Base-by-base conservation (phyloP, 352 stramenopile species). In the Phytopythium chamaehyphon region DNA sequence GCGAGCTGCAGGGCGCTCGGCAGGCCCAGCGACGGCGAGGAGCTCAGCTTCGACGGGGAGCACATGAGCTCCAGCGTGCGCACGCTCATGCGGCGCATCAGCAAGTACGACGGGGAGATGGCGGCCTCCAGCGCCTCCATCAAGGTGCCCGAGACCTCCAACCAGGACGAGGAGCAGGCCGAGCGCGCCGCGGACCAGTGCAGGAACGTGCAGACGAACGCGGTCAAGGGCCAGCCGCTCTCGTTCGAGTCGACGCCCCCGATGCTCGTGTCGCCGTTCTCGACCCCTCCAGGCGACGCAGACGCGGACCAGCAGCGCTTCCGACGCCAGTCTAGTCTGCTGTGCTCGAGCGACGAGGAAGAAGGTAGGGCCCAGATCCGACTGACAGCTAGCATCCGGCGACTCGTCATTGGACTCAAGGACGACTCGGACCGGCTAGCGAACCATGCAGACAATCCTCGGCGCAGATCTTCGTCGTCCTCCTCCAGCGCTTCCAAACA, bases 391-490 rank as follows among this genome's bases (percentile, higher is more conserved):
- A 90, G 78, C 45, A 62, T 94, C n/a, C 73, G 83, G 0, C 78
- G 81, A 3, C 64, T 94, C 7, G 81, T 91, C 46, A 83, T 92
- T 28, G 61, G 83, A 16, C 60, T 94, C 8, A 82, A 89, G 59
- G 62, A 84, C 24, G 77, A 89, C 23, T 80, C 76, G 37, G 81
- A 90, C 37, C 63, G 61, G 4, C 47, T 33, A 5, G 28, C 9
- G 28, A 33, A 67, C 18, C 37, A 24, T 8, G 64, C 18, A 36
- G 57, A 42, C 53, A 56, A 16, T 59, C 54, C 19, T 55, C 63
- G 12, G 31, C 59, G n/a, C 47, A 59, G 33, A 61, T 57, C 15
- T 55, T 73, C 42, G 63, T 61, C 51, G 37, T 55, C 28, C 45
- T 61, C 3, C 46, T 49, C 22, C 64, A 64, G 26, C 49, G 10